phyloP scores from a whole-genome alignment of 768 basidiomycete genomes.

The Sarcodon sp. region DNA sequence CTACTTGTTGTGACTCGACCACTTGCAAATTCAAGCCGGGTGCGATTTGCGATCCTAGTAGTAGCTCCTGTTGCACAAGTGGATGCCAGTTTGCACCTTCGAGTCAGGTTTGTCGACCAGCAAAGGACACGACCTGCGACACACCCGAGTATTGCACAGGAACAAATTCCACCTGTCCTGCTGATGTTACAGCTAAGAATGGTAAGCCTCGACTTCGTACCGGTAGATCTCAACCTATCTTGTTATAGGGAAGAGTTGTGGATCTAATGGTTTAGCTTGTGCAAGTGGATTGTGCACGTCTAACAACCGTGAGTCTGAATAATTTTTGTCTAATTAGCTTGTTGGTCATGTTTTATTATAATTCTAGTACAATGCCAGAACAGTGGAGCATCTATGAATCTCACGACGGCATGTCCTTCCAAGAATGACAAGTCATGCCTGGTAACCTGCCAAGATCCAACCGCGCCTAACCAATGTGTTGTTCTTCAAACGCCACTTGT shows the following conservation, averaged over 20 bases:
- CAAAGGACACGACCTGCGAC: constrained; percentile 59
- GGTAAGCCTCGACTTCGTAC: constrained; percentile 23
- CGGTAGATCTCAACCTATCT: constrained; percentile 1
- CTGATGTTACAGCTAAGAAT: constrained; percentile 47
- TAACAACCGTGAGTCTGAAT: constrained; percentile 34
- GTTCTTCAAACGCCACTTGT: constrained; percentile 57
- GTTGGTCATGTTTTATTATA: constrained; percentile 44
- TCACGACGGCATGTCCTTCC: constrained; percentile 53
- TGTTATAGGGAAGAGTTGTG: constrained; percentile 53
- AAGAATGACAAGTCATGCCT: constrained; percentile 56
- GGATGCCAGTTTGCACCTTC: constrained; percentile 58
- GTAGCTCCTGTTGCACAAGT: constrained; percentile 61
- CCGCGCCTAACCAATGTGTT: constrained; percentile 44
- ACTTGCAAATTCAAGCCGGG: constrained; percentile 65
- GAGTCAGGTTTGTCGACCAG: constrained; percentile 58
- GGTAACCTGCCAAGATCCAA: constrained; percentile 72
- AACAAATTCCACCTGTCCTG: constrained; percentile 57
- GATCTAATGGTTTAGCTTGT: constrained; percentile 48
- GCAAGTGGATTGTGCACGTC: constrained; percentile 76
- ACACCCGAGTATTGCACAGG: constrained; percentile 65
- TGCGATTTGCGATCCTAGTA: constrained; percentile 70
- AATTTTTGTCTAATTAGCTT: constrained; percentile 53
- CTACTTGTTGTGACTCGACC: constrained; percentile 58
- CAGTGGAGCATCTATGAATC: constrained; percentile 59
- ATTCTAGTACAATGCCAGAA: constrained; percentile 58